These are phyloP conservation scores for Gremmenia infestans DNA, from an alignment of 2,329 filamentous ascomycete species.

Conservation along the genomic window DNA sequence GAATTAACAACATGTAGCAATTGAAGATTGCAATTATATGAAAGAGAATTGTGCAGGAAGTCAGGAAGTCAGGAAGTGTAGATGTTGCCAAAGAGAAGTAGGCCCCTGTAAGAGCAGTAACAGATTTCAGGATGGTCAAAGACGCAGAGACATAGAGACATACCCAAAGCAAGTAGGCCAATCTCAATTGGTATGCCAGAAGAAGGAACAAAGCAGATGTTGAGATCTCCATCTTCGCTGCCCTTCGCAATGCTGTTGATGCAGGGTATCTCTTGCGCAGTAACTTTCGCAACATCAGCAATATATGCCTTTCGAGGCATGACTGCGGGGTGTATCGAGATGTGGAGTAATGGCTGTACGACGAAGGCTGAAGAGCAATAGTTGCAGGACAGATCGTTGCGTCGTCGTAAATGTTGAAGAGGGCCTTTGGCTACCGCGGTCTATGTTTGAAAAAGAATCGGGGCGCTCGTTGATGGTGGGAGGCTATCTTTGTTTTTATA, in stretches of 20 bases:
- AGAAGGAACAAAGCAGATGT: conserved; percentile 48
- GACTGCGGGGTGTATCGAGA: background rate
- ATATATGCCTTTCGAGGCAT: conserved; percentile 67
- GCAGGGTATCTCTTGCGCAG: conserved; percentile 36
- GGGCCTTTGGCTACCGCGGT: background rate
- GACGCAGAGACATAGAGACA: conserved; percentile 7
- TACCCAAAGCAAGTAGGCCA: conserved; percentile 23
- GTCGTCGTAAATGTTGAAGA: background rate
- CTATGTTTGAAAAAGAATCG: background rate
- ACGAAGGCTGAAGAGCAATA: background rate
- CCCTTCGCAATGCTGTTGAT: conserved; percentile 54
- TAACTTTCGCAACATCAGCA: conserved; percentile 45
- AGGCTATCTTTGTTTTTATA: background rate
- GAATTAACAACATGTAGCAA: conserved; percentile 10
- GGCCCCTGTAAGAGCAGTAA: background rate
- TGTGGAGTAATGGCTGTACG: background rate
- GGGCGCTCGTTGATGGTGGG: too few species aligned
- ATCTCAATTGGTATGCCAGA: conserved; percentile 24
- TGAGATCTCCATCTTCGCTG: conserved; percentile 68
- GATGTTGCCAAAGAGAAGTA: background rate
- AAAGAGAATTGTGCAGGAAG: background rate
- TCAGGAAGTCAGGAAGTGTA: background rate
- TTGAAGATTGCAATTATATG: background rate
- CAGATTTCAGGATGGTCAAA: background rate
- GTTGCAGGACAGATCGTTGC: background rate